A percentile compares a stretch with the other conserved stretches of the same genome.
Evolutionary conservation across 1,284 basidiomycete genomes (phyloP).

Genomic region (Ganoderma resinaceum): DNA sequence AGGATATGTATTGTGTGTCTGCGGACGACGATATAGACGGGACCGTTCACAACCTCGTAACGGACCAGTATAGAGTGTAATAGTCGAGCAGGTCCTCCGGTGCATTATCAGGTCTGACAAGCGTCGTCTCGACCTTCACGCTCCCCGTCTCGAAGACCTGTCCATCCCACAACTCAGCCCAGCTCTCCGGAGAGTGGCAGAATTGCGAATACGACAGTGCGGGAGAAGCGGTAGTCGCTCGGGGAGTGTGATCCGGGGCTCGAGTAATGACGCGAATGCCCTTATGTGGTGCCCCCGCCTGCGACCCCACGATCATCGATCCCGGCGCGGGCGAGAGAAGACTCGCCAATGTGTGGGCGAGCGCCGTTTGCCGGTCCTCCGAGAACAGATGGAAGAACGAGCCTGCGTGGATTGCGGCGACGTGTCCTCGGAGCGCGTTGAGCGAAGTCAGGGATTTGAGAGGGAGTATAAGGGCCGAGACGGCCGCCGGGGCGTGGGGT

Average conservation of each 20-base stretch:
- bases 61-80: neutral
- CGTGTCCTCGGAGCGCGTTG: constrained; percentile 49
- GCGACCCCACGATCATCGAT: constrained; percentile 43
- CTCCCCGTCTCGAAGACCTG: constrained; percentile 44
- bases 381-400: constrained; percentile 57
- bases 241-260: neutral
- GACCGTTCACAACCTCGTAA: constrained; percentile 6
- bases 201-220: neutral
- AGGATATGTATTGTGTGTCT: neutral
- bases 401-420: constrained; percentile 51
- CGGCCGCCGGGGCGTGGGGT: neutral
- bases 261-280: constrained; percentile 9
- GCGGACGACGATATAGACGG: neutral
- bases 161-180: constrained; percentile 48
- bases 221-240: neutral
- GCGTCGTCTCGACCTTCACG: constrained; percentile 39
- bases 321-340: constrained; percentile 46
- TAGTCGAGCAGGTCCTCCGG: neutral
- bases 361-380: constrained; percentile 46
- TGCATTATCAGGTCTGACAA: neutral
- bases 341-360: constrained; percentile 46
- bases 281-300: constrained; percentile 31
- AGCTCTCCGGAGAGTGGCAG: constrained; percentile 37
- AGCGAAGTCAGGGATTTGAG: constrained; percentile 44
- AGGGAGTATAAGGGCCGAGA: constrained; percentile 33